Evolutionary conservation across 495 filamentous ascomycete genomes (phyloP).

Genomic region (Tuber aestivum): DNA sequence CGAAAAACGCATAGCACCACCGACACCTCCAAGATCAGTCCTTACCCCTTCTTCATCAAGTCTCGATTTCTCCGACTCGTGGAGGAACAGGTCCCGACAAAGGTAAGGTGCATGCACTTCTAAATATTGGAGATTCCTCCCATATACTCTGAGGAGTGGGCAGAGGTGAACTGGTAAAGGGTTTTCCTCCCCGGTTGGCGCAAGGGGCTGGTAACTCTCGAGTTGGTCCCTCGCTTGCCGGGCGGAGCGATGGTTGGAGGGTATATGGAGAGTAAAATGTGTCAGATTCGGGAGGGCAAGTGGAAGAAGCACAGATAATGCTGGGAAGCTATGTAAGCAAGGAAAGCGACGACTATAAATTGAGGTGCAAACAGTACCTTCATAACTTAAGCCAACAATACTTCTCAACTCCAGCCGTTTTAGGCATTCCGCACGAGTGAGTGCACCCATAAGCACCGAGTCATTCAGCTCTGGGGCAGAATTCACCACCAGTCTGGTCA

Average conservation of each 20-base stretch:
- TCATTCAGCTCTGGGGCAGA: constrained; percentile 37
- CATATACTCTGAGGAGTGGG: constrained; percentile 38
- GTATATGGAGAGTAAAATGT: constrained; percentile 40
- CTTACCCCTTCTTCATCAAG: constrained; percentile 36
- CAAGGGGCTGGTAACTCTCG: constrained; percentile 24
- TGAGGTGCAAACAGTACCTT: constrained; percentile 13
- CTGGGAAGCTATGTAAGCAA: constrained; percentile 8
- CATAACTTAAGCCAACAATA: constrained; percentile 30
- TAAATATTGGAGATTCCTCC: constrained; percentile 37
- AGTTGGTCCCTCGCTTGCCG: constrained; percentile 9
- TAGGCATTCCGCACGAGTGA: constrained; percentile 30
- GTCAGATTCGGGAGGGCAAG: constrained; percentile 41
- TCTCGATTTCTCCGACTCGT: constrained; percentile 33
- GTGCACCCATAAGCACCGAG: constrained; percentile 37
- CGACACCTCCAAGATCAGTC: constrained; percentile 22
- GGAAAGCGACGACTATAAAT: neutral
- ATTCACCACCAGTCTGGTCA: constrained; percentile 33
- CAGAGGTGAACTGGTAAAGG: constrained; percentile 33
- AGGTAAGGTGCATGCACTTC: constrained; percentile 37
- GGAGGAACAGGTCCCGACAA: constrained; percentile 40
- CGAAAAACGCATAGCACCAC: constrained; percentile 14
- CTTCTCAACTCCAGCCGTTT: constrained; percentile 38
- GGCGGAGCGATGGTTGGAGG: constrained; percentile 15
- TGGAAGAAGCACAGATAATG: constrained; percentile 35
- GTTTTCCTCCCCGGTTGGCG: constrained; percentile 11